phyloP scores from a whole-genome alignment of 306 rosid species.

The Sicyos edulis region DNA sequence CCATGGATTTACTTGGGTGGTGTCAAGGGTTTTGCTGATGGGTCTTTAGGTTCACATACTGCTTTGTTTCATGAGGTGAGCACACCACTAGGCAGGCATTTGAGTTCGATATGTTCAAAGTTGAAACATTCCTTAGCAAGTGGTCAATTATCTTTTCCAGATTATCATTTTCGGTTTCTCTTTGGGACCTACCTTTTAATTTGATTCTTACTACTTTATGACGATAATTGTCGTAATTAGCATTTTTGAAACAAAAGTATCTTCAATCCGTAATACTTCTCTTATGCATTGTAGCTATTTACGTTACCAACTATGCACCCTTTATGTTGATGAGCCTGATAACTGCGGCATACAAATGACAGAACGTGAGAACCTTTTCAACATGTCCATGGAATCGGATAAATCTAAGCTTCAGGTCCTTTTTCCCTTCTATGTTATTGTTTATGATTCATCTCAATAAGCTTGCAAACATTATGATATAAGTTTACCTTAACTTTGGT shows the following conservation, averaged over 20 bases:
- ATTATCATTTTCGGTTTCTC: background rate
- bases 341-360: constrained; percentile 57
- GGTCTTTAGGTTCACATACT: constrained; percentile 72
- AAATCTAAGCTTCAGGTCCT: constrained; percentile 65
- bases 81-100: constrained; percentile 5
- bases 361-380: constrained; percentile 51
- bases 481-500: constrained; percentile 23
- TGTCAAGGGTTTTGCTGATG: constrained; percentile 84
- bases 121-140: background rate
- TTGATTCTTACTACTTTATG: background rate
- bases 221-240: background rate
- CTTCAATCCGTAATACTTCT: background rate
- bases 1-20: constrained; percentile 87
- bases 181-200: background rate
- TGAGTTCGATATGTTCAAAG: constrained; percentile 4
- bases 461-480: constrained; percentile 6
- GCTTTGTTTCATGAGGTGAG: constrained; percentile 89
- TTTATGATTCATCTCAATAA: constrained; percentile 11
- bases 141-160: background rate
- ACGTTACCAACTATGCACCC: constrained; percentile 42
- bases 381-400: constrained; percentile 66
- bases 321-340: constrained; percentile 55
- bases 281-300: background rate
- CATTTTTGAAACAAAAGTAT: background rate
- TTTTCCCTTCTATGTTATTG: constrained; percentile 14